phyloP scores from a whole-genome alignment of 2,329 filamentous ascomycete genomes.

The Pleurostoma richardsiae region DNA sequence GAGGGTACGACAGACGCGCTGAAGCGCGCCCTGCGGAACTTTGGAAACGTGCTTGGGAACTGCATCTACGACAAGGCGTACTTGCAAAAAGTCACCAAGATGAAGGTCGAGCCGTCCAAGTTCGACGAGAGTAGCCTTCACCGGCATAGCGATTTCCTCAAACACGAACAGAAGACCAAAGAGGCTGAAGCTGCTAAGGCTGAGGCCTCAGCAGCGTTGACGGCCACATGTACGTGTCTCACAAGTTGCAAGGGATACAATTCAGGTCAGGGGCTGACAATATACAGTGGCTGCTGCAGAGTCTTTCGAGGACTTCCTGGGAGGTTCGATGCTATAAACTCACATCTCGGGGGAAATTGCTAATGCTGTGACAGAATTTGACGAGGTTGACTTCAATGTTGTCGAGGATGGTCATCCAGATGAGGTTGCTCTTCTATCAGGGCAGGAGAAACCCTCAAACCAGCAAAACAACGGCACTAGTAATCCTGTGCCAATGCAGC shows the following conservation, averaged over 20 bases:
- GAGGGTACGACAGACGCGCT: slow-evolving; percentile 93
- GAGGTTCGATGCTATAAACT: slow-evolving; percentile 29
- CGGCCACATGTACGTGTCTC: slow-evolving; percentile 4
- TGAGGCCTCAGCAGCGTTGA: slow-evolving; percentile 8
- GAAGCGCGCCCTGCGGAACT: slow-evolving; percentile 84
- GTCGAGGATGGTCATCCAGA: slow-evolving; percentile 68
- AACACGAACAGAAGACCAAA: slow-evolving; percentile 42
- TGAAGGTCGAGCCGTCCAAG: slow-evolving; percentile 73
- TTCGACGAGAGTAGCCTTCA: slow-evolving; percentile 79
- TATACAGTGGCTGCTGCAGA: slow-evolving; percentile 22
- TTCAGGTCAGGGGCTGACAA: slow-evolving; percentile 1
- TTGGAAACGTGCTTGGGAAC: slow-evolving; percentile 96
- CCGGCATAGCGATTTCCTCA: slow-evolving; percentile 71
- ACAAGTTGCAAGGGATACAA: too few relatives aligned
- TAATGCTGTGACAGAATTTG: slow-evolving; percentile 54
- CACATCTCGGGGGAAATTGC: slow-evolving; percentile 12
- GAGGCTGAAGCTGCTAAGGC: slow-evolving; percentile 10
- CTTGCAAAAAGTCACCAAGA: slow-evolving; percentile 79
- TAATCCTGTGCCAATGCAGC: slow-evolving; percentile 27
- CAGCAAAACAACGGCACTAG: slow-evolving; percentile 18
- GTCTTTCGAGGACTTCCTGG: slow-evolving; percentile 47
- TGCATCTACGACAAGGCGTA: slow-evolving; percentile 98
- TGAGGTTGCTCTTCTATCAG: slow-evolving; percentile 59
- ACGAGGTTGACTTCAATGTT: slow-evolving; percentile 72
- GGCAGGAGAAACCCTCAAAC: slow-evolving; percentile 22